Base-by-base conservation (phyloP, 2,329 filamentous ascomycete genomes). In the Cytospora leucostoma region DNA sequence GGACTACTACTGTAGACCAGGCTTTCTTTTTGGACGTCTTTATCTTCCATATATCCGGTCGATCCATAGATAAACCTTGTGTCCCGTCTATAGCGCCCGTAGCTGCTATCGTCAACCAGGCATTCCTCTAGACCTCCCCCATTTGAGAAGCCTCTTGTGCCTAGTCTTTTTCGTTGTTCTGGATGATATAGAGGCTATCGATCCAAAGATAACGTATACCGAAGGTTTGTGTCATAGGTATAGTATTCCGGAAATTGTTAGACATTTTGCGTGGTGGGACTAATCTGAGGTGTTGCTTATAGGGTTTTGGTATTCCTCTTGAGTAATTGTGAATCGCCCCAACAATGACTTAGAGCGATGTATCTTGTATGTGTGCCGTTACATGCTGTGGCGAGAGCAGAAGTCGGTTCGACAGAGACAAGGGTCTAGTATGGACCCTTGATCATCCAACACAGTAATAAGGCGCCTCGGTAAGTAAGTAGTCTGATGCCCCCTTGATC, bases 161-260 rank as follows among this genome's bases (percentile, higher is more conserved):
- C 57, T 47, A 72, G 60, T 72, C 68, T 11, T 57, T 62, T 8
- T 37, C 57, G 10, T 56, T 51, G 8, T 61, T 65, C 35, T 70
- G 68, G 19, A 68, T 33, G 61, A 70, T 70, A 53, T 67, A 70
- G 5, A 71, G 51, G 5, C 65, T 68, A 59, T 71, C 69, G 35
- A 71, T 71, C 68, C 68, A 70, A 2, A 70, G 32, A 33, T 67
- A 69, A 8, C 33, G 54, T 2, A 66, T 0, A 2, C 61, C 61
- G 2, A 70, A 44, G 8, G 44, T 63, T 1, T 65, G 62, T 0
- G 67, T 67, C 10, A 65, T 50, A 2, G 7, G 11, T 1, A 68
- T 59, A 5, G 68, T 66, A 33, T 71, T 61, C 12, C 27, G 62
- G 33, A 70, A 67, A 17, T 34, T 56, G 6, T 32, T 19, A 4